These are phyloP conservation scores for Oryza coarctata DNA, from an alignment of 176 grass and related monocot genomes.

Conservation along the genomic window DNA sequence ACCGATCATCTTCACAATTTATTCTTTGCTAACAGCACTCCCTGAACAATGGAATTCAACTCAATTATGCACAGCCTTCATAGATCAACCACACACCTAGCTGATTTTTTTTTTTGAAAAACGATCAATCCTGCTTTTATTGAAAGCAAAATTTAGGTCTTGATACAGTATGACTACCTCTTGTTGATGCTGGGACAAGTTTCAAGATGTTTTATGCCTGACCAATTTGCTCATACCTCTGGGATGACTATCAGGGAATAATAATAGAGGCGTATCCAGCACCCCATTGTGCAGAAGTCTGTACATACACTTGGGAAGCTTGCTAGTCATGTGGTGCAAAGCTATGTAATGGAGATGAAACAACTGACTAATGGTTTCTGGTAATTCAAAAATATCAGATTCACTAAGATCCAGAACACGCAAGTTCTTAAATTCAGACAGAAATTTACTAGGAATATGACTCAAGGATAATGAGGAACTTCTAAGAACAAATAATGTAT, in stretches of 20 bases:
- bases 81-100: background rate
- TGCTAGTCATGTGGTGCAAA: slow-evolving; percentile 27
- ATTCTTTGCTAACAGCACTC: background rate
- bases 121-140: too few species aligned
- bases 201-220: slow-evolving; percentile 36
- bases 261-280: slow-evolving; percentile 25
- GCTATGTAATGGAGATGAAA: slow-evolving; percentile 60
- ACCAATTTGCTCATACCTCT: slow-evolving; percentile 29
- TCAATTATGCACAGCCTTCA: slow-evolving; percentile 20
- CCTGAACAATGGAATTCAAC: slow-evolving; percentile 8
- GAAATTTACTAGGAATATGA: slow-evolving; percentile 23
- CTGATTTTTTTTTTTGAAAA: too few species aligned
- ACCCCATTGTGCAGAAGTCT: slow-evolving; percentile 42
- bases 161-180: background rate
- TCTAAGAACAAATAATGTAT: slow-evolving; percentile 39
- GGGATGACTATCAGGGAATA: slow-evolving; percentile 21
- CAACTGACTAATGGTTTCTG: slow-evolving; percentile 34
- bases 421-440: slow-evolving; percentile 42
- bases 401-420: slow-evolving; percentile 44
- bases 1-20: background rate
- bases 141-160: background rate
- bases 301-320: slow-evolving; percentile 40
- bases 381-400: slow-evolving; percentile 52
- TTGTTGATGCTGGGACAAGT: background rate
- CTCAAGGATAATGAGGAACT: slow-evolving; percentile 5